phyloP scores from a whole-genome alignment of 495 filamentous ascomycete genomes.

The Penicillium ucsense region DNA sequence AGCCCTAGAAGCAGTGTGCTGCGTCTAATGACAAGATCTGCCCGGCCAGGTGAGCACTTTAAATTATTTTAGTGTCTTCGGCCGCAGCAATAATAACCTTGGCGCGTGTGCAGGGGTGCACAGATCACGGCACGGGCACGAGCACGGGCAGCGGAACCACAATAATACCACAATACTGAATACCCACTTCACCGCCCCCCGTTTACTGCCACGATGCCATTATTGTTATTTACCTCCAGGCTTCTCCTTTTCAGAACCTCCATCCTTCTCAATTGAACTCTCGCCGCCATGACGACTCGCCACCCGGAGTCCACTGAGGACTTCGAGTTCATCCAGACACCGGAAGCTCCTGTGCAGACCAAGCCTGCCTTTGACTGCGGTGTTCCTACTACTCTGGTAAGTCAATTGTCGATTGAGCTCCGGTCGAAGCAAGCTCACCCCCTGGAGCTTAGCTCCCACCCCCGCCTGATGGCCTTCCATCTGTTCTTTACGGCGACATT shows the following conservation, averaged over 20 bases:
- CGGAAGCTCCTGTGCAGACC: slow-evolving; percentile 38
- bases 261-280: slow-evolving; percentile 16
- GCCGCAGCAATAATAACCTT: neutral
- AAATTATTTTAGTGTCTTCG: neutral
- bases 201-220: slow-evolving; percentile 15
- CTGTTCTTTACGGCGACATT: too few species aligned
- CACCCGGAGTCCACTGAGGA: slow-evolving; percentile 49
- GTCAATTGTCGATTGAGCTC: slow-evolving; percentile 4
- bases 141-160: slow-evolving; percentile 4
- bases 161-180: slow-evolving; percentile 2
- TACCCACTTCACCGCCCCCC: slow-evolving; percentile 17
- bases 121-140: neutral
- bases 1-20: too few species aligned
- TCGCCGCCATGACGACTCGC: slow-evolving; percentile 34
- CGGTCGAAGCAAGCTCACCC: neutral
- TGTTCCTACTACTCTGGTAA: slow-evolving; percentile 21
- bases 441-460: neutral
- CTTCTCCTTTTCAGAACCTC: slow-evolving; percentile 12
- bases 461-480: neutral
- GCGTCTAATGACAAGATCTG: too few species aligned
- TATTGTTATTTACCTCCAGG: slow-evolving; percentile 14
- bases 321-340: slow-evolving; percentile 60
- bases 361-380: slow-evolving; percentile 25
- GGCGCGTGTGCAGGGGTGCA: too few species aligned
- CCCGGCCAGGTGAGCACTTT: too few species aligned